A percentile compares a stretch with the other conserved stretches of the same genome.
Evolutionary conservation across 768 basidiomycete species (phyloP).

Genomic region (Obba rivulosa): DNA sequence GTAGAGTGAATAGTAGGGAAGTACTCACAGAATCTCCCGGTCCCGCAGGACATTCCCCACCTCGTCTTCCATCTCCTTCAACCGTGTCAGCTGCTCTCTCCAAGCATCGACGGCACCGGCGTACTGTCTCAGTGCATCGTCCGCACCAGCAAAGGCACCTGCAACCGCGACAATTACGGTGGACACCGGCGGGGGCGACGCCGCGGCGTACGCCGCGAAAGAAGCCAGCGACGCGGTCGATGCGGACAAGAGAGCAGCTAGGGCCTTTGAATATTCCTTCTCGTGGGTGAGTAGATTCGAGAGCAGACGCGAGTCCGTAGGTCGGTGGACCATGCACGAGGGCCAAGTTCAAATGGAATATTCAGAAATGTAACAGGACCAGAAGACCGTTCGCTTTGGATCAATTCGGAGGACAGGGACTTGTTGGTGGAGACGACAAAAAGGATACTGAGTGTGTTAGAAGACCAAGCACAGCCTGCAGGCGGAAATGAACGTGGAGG

Average conservation of each 20-base stretch:
- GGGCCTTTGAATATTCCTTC: conserved; percentile 64
- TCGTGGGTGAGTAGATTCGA: conserved; percentile 62
- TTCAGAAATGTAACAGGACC: too few species aligned
- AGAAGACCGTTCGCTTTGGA: too few species aligned
- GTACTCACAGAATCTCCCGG: conserved; percentile 73
- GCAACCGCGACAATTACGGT: conserved; percentile 50
- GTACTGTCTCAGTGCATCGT: conserved; percentile 64
- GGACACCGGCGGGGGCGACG: conserved; percentile 51
- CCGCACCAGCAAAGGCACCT: conserved; percentile 53
- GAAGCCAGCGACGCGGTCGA: conserved; percentile 59
- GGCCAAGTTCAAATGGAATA: too few species aligned
- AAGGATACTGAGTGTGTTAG: too few species aligned
- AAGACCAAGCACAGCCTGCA: too few species aligned
- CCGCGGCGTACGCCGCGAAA: conserved; percentile 68
- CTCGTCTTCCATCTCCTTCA: conserved; percentile 71
- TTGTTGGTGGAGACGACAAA: too few species aligned
- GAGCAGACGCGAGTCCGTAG: conserved; percentile 70
- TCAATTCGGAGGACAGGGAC: too few species aligned
- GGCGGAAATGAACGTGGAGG: too few species aligned
- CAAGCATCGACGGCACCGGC: conserved; percentile 57
- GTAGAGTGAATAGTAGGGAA: too few species aligned
- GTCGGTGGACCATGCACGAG: conserved; percentile 58
- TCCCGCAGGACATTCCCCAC: conserved; percentile 66
- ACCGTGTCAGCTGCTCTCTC: conserved; percentile 49
- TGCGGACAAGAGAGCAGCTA: conserved; percentile 49